Conservation (phyloP, 2,329 filamentous ascomycete species). For the Monosporascus cannonballus region DNA sequence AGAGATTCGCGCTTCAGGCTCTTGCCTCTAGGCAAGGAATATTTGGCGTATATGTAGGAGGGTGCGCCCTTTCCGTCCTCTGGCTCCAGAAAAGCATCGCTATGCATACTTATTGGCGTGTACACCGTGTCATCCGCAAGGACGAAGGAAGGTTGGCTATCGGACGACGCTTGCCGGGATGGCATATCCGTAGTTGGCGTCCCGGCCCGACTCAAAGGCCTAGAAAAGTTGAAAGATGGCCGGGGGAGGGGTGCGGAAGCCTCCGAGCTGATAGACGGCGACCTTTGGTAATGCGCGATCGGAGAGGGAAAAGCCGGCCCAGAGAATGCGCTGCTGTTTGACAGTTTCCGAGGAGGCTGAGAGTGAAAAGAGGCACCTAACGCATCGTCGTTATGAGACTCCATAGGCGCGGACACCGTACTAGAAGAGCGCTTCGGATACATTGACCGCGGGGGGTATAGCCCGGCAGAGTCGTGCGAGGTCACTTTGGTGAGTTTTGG, state of each 20-base stretch:
- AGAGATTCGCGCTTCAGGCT: conserved; percentile 63
- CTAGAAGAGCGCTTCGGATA: conserved; percentile 52
- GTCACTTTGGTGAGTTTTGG: conserved; percentile 35
- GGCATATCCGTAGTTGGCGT: conserved; percentile 53
- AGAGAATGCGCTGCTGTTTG: conserved; percentile 54
- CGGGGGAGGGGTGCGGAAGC: conserved; percentile 62
- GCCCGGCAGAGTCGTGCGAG: conserved; percentile 44
- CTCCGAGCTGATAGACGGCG: conserved; percentile 81
- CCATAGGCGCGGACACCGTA: conserved; percentile 54
- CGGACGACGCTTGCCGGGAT: conserved; percentile 56
- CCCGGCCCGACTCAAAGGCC: conserved; percentile 73
- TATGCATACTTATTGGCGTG: conserved; percentile 67
- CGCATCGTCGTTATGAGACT: conserved; percentile 67
- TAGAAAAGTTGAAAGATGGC: conserved; percentile 88
- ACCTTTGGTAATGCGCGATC: conserved; percentile 59
- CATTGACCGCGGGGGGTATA: conserved; percentile 44
- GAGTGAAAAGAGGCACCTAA: conserved; percentile 53
- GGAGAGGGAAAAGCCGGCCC: conserved; percentile 48
- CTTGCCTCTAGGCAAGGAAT: conserved; percentile 76
- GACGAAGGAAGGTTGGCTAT: conserved; percentile 60
- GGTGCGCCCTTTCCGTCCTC: conserved; percentile 49
- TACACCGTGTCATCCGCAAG: conserved; percentile 59
- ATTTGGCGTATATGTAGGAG: conserved; percentile 84
- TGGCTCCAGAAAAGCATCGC: conserved; percentile 57
- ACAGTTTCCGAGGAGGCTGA: conserved; percentile 69